phyloP scores from a whole-genome alignment of 805 yeast species.

The Huiozyma sinensis region DNA sequence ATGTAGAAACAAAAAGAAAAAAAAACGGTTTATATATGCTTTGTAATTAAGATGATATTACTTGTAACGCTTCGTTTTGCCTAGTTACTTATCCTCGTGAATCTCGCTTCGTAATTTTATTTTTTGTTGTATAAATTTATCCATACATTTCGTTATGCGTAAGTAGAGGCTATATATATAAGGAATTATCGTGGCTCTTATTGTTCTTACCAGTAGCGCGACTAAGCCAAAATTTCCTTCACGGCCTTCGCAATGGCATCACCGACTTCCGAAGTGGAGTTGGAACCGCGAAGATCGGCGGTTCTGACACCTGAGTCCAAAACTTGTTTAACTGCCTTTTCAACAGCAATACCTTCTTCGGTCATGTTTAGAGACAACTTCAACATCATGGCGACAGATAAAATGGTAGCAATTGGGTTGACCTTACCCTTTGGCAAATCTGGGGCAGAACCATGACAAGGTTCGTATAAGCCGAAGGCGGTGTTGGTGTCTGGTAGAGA shows the following conservation, averaged over 20 bases:
- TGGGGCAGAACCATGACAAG: constrained; percentile 98
- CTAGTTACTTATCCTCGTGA: too few relatives aligned
- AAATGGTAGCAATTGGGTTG: constrained; percentile 89
- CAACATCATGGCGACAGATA: constrained; percentile 97
- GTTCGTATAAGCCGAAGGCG: constrained; percentile 95
- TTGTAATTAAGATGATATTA: too few relatives aligned
- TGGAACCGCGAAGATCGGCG: constrained; percentile 77
- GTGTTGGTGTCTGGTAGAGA: constrained; percentile 91
- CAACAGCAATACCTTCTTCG: constrained; percentile 81
- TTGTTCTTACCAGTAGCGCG: too few relatives aligned
- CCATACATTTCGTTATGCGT: too few relatives aligned
- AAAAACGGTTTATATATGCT: too few relatives aligned
- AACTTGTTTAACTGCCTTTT: constrained; percentile 74
- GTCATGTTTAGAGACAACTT: constrained; percentile 74
- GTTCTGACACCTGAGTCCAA: constrained; percentile 81
- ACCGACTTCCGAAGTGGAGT: constrained; percentile 82
- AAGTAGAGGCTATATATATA: too few relatives aligned
- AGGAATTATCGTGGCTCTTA: too few relatives aligned
- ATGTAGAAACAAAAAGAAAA: too few relatives aligned
- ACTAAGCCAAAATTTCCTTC: constrained; percentile 35
- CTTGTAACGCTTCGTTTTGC: too few relatives aligned
- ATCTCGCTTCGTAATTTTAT: too few relatives aligned
- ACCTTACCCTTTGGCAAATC: constrained; percentile 81
- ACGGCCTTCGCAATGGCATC: constrained; percentile 81
- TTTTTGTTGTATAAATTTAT: too few relatives aligned